These are phyloP conservation scores for Wickerhamiella kurtzmanii DNA, from an alignment of 805 yeast genomes.

Conservation along the genomic window DNA sequence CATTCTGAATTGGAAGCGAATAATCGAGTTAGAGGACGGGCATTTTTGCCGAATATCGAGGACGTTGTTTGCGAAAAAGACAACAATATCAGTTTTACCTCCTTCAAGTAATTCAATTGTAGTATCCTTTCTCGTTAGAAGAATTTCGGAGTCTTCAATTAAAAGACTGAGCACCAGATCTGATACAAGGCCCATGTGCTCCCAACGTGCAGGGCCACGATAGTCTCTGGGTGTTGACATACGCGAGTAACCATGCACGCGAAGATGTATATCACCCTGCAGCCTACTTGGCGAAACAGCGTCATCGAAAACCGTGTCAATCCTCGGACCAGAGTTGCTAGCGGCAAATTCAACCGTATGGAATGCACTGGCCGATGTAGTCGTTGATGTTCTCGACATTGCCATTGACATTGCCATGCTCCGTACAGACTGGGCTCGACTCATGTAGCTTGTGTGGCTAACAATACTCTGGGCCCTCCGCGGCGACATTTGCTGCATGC, in stretches of 20 bases:
- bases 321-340: neutral
- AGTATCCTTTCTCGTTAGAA: constrained; percentile 3
- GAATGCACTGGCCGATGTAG: neutral
- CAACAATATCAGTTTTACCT: constrained; percentile 1
- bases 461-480: no score
- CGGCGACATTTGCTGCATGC: no score
- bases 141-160: constrained; percentile 6
- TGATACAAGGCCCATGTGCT: constrained; percentile 10
- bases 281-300: neutral
- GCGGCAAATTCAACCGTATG: neutral
- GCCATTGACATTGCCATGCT: neutral
- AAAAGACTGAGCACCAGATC: constrained; percentile 8
- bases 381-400: no score
- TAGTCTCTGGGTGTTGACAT: neutral
- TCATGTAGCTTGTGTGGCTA: no score
- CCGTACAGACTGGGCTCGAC: neutral
- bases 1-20: constrained; percentile 9
- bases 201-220: constrained; percentile 5
- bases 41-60: constrained; percentile 3
- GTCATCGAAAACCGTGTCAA: neutral
- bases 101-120: constrained; percentile 5
- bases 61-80: neutral
- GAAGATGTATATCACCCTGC: neutral
- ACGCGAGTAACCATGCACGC: constrained; percentile 6
- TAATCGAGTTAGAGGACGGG: neutral